phyloP scores from a whole-genome alignment of 2,329 filamentous ascomycete species.

The Clarireedia sp. region DNA sequence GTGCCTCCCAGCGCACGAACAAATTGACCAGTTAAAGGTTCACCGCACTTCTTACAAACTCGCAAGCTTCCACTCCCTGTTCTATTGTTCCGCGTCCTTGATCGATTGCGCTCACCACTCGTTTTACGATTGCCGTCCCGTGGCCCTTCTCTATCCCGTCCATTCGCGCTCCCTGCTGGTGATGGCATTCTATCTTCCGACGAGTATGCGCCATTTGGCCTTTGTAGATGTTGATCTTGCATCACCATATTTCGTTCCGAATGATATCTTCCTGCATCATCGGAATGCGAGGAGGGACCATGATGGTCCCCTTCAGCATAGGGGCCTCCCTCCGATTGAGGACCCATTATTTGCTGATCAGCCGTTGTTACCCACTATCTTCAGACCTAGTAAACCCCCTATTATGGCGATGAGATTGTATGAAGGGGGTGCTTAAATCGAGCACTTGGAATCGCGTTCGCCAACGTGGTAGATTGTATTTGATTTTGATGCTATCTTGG shows the following conservation, averaged over 20 bases:
- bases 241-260: conserved; percentile 17
- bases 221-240: conserved; percentile 18
- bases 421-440: conserved; percentile 3
- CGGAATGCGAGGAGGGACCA: conserved; percentile 14
- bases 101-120: conserved; percentile 51
- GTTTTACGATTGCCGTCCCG: conserved; percentile 15
- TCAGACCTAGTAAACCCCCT: conserved; percentile 10
- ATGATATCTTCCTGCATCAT: conserved; percentile 20
- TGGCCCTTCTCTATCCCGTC: conserved; percentile 22
- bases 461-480: conserved; percentile 17
- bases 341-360: conserved; percentile 26
- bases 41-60: conserved; percentile 79
- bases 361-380: conserved; percentile 8
- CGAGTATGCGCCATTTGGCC: conserved; percentile 23
- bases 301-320: conserved; percentile 25
- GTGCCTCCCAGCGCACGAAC: conserved; percentile 89
- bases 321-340: conserved; percentile 31
- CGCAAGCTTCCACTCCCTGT: conserved; percentile 53
- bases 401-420: conserved; percentile 10
- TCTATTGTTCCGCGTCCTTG: conserved; percentile 45
- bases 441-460: conserved; percentile 11
- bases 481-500: conserved; percentile 2
- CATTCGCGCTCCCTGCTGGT: conserved; percentile 23
- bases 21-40: conserved; percentile 87
- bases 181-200: conserved; percentile 24